These are phyloP conservation scores for Erigeron canadensis DNA, from an alignment of 129 eudicot species.

Conservation along the genomic window DNA sequence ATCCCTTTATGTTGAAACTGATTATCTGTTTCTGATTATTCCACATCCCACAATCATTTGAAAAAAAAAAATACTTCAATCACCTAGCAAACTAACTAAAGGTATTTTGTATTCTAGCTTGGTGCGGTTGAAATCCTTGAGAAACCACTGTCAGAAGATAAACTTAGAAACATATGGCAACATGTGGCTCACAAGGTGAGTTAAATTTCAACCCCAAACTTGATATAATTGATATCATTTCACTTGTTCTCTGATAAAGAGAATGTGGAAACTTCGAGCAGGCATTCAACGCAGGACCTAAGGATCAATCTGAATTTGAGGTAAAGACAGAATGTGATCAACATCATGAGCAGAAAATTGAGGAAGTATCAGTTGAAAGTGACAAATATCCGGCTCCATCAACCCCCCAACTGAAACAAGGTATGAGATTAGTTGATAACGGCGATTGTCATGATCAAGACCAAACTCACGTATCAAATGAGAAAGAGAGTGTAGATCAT, in stretches of 20 bases:
- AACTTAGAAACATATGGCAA: conserved; percentile 79
- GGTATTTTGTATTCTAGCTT: conserved; percentile 37
- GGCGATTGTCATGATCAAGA: conserved; percentile 65
- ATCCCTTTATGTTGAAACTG: not conserved
- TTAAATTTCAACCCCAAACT: not conserved
- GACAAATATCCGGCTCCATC: conserved; percentile 84
- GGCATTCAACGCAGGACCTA: conserved; percentile 68
- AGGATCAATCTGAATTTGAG: conserved; percentile 45
- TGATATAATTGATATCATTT: conserved; percentile 1
- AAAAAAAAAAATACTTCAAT: too few species aligned
- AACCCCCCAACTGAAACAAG: conserved; percentile 73
- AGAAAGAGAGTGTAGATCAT: conserved; percentile 45
- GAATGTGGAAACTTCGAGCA: conserved; percentile 22
- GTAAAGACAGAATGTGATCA: conserved; percentile 20
- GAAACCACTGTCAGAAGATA: conserved; percentile 74
- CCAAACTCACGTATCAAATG: conserved; percentile 38
- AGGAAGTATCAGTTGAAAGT: conserved; percentile 35
- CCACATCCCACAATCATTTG: not conserved
- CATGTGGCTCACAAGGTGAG: conserved; percentile 79
- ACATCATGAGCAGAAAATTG: conserved; percentile 19
- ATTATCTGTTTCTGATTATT: not conserved
- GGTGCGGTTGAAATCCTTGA: conserved; percentile 81
- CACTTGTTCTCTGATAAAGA: conserved; percentile 1
- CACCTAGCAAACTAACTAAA: too few species aligned
- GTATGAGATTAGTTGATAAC: conserved; percentile 50